phyloP scores from a whole-genome alignment of 768 basidiomycete genomes.

The Tubosaeta sp. region DNA sequence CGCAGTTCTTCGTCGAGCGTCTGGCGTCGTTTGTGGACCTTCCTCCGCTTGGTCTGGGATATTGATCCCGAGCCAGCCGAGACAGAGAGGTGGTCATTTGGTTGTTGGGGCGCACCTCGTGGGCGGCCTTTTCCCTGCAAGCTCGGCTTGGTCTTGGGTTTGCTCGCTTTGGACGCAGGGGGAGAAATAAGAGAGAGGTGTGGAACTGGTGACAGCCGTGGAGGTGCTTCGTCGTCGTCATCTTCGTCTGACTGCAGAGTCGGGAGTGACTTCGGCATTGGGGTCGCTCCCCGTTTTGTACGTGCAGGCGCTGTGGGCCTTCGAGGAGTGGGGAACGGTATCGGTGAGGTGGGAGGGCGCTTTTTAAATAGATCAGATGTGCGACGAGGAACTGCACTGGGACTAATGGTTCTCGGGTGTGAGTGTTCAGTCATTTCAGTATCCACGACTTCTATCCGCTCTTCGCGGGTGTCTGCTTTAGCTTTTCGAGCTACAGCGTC shows the following conservation, averaged over 20 bases:
- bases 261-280: conserved; percentile 20
- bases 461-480: background rate
- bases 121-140: conserved; percentile 19
- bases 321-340: conserved; percentile 49
- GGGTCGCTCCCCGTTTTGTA: conserved; percentile 32
- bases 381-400: conserved; percentile 10
- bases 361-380: conserved; percentile 46
- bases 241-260: conserved; percentile 20
- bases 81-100: background rate
- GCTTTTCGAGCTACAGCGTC: background rate
- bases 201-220: conserved; percentile 10
- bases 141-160: conserved; percentile 13
- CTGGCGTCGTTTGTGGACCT: conserved; percentile 33
- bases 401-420: conserved; percentile 9
- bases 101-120: conserved; percentile 1
- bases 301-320: conserved; percentile 57
- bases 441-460: conserved; percentile 32
- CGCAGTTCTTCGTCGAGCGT: conserved; percentile 70
- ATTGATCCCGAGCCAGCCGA: conserved; percentile 11
- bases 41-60: conserved; percentile 19
- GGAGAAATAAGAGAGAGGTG: conserved; percentile 24
- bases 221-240: conserved; percentile 19
- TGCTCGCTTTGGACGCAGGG: conserved; percentile 8
- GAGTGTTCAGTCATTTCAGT: conserved; percentile 33
- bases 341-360: conserved; percentile 61